These are phyloP conservation scores for Poa annua DNA, from an alignment of 176 grass and related monocot genomes.

Conservation along the genomic window DNA sequence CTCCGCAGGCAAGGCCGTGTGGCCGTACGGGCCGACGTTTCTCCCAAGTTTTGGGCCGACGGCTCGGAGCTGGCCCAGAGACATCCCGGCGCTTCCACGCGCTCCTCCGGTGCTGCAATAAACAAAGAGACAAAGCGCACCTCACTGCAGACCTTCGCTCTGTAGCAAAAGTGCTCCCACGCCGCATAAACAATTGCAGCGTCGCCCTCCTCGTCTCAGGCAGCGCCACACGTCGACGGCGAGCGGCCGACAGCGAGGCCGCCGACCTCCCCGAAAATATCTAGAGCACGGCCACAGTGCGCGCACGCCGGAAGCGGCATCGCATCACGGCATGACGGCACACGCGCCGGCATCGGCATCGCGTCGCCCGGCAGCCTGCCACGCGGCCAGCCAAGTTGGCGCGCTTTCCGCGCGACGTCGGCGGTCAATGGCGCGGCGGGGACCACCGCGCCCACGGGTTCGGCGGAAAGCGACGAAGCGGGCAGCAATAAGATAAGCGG, in stretches of 20 bases:
- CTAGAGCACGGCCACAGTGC: constrained; percentile 4
- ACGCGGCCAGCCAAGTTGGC: constrained; percentile 20
- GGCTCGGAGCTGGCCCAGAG: neutral
- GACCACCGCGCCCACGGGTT: constrained; percentile 1
- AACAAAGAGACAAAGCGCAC: neutral
- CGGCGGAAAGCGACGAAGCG: constrained; percentile 21
- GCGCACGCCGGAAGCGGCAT: neutral
- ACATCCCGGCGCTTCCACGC: neutral
- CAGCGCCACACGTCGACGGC: neutral
- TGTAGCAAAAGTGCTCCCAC: neutral
- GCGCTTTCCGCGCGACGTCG: neutral
- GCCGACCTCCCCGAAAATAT: constrained; percentile 32
- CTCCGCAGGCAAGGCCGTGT: neutral
- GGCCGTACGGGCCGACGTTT: neutral
- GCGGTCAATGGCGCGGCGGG: constrained; percentile 3
- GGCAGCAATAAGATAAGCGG: constrained; percentile 27
- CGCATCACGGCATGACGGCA: neutral
- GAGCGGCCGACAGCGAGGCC: neutral
- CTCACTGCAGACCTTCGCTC: neutral
- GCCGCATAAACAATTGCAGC: neutral
- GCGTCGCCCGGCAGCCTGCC: neutral
- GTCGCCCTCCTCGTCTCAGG: neutral
- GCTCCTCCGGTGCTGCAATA: neutral
- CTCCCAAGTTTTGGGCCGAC: neutral
- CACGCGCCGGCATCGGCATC: neutral